Evolutionary conservation across 768 basidiomycete genomes (phyloP).

Genomic region (Lentinula aciculospora): DNA sequence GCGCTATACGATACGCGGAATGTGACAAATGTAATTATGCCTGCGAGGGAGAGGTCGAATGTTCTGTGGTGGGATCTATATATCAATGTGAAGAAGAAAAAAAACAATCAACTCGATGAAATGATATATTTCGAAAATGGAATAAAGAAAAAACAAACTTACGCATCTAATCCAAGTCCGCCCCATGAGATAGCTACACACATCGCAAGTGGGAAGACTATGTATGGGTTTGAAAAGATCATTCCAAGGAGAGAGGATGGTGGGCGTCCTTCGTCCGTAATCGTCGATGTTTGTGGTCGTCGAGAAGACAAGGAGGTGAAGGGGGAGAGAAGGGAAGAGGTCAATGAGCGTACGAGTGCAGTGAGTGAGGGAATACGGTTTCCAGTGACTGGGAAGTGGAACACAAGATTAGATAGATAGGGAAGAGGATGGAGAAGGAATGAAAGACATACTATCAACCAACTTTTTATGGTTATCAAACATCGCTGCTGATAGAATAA

Average conservation of each 20-base stretch:
- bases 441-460: constrained; percentile 47
- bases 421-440: background rate
- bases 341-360: constrained; percentile 40
- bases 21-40: constrained; percentile 69
- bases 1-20: constrained; percentile 83
- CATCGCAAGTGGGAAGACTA: constrained; percentile 56
- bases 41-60: constrained; percentile 84
- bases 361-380: constrained; percentile 55
- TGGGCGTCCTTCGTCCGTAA: constrained; percentile 14
- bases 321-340: constrained; percentile 27
- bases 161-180: constrained; percentile 52
- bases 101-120: too few species aligned
- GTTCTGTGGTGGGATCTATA: constrained; percentile 51
- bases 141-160: constrained; percentile 19
- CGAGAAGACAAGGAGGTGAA: constrained; percentile 24
- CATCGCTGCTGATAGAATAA: constrained; percentile 48
- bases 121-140: too few species aligned
- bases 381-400: constrained; percentile 39
- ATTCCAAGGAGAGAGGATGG: constrained; percentile 29
- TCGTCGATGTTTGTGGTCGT: constrained; percentile 1
- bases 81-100: background rate
- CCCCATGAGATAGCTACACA: constrained; percentile 49
- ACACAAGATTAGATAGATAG: background rate
- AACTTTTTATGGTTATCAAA: constrained; percentile 64
- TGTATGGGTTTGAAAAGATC: constrained; percentile 71